Evolutionary conservation across 2,329 filamentous ascomycete species (phyloP).

Genomic region (Calonectria multiphialidica): DNA sequence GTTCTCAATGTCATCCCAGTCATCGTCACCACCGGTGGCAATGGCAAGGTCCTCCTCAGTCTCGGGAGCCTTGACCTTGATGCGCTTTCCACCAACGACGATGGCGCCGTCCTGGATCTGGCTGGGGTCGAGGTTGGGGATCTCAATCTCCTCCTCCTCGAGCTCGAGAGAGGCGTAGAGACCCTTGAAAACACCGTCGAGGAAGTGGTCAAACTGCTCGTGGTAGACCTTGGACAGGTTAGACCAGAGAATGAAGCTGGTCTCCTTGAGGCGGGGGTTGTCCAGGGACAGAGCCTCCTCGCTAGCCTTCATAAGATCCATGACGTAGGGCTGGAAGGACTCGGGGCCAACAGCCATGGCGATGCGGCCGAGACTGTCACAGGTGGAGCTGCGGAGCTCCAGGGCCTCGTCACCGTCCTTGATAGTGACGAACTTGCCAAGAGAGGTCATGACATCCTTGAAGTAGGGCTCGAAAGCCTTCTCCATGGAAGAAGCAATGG

Average conservation of each 20-base stretch:
- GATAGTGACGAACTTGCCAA: conserved; percentile 85
- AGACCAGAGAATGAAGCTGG: conserved; percentile 97
- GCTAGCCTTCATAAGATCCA: conserved; percentile 90
- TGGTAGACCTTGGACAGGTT: conserved; percentile 94
- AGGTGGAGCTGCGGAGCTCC: conserved; percentile 88
- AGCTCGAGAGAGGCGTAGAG: conserved; percentile 89
- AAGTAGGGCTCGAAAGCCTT: conserved; percentile 92
- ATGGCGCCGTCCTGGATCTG: conserved; percentile 82
- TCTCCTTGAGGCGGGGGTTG: conserved; percentile 92
- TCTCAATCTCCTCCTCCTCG: conserved; percentile 87
- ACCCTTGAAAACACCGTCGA: conserved; percentile 81
- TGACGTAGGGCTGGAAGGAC: conserved; percentile 91
- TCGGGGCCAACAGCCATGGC: conserved; percentile 87
- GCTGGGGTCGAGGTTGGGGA: conserved; percentile 68
- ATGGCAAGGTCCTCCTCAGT: conserved; percentile 67
- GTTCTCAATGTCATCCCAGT: conserved; percentile 76
- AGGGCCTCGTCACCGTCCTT: conserved; percentile 93
- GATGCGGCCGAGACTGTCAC: conserved; percentile 94
- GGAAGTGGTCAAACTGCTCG: conserved; percentile 83
- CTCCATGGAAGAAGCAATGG: conserved; percentile 88
- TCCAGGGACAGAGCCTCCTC: conserved; percentile 91
- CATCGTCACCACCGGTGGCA: conserved; percentile 66
- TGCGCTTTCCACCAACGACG: conserved; percentile 83
- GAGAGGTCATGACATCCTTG: conserved; percentile 87
- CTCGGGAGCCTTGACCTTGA: conserved; percentile 76